Evolutionary conservation across 2,329 filamentous ascomycete species (phyloP).

Genomic region (Talaromyces piceae): DNA sequence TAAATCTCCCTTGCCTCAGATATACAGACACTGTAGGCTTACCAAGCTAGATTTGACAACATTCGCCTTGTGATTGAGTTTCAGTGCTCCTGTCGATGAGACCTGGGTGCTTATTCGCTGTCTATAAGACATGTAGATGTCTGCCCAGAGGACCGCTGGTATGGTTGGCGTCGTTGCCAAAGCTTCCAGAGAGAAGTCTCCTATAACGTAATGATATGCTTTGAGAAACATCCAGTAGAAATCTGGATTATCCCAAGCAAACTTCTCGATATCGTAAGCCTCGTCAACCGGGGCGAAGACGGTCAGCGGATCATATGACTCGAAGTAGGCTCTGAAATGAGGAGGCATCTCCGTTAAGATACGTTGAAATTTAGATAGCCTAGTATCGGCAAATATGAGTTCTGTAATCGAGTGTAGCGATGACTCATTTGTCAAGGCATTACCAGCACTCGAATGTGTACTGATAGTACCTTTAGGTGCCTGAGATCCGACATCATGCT

Average conservation of each 20-base stretch:
- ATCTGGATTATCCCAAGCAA: neutral
- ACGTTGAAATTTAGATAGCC: neutral
- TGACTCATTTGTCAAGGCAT: neutral
- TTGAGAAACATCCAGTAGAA: neutral
- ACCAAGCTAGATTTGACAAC: neutral
- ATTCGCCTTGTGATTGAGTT: neutral
- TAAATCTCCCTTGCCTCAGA: neutral
- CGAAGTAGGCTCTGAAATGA: neutral
- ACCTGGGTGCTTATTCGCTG: neutral
- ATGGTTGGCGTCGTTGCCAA: neutral
- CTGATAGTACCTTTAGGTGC: neutral
- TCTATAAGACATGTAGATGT: neutral
- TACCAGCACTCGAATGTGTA: neutral
- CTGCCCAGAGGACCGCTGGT: neutral
- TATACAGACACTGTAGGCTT: neutral
- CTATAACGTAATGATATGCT: neutral
- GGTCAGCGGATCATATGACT: neutral
- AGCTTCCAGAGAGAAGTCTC: neutral
- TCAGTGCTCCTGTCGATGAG: neutral
- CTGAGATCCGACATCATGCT: neutral
- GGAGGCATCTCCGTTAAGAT: neutral
- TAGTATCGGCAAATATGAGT: neutral
- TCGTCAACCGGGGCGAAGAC: neutral
- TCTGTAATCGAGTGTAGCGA: neutral
- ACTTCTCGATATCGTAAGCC: neutral